phyloP scores from a whole-genome alignment of 306 rosid genomes.

The Cucumis hystrix region DNA sequence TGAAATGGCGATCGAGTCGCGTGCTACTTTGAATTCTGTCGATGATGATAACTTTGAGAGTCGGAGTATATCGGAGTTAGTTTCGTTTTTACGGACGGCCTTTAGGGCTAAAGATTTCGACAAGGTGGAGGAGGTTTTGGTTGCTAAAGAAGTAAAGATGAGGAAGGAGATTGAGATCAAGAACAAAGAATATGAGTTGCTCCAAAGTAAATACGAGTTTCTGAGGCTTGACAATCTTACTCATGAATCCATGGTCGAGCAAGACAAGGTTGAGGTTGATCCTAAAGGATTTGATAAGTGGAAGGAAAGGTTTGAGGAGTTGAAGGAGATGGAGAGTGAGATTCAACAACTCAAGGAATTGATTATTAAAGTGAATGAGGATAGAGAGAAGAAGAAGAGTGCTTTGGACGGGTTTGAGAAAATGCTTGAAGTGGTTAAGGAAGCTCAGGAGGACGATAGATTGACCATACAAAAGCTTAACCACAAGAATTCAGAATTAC shows the following conservation, averaged over 20 bases:
- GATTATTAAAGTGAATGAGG: not conserved
- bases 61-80: conserved; percentile 11
- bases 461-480: not conserved
- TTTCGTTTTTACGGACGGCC: conserved; percentile 5
- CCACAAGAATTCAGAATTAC: conserved; percentile 1
- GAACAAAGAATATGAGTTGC: not conserved
- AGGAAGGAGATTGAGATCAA: conserved; percentile 1
- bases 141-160: conserved; percentile 6
- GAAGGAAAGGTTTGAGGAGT: not conserved
- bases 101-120: not conserved
- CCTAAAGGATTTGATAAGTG: not conserved
- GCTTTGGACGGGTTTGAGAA: not conserved
- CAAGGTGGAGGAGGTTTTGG: conserved; percentile 10
- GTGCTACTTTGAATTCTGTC: not conserved
- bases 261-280: not conserved
- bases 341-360: not conserved
- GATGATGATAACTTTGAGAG: not conserved
- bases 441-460: not conserved
- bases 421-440: conserved; percentile 7
- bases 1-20: not conserved
- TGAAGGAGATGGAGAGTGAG: not conserved
- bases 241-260: not conserved
- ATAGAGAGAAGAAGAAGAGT: not conserved
- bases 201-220: not conserved
- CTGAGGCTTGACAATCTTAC: not conserved